Percentiles rank a stretch among this genome's conserved stretches.
phyloP scores from a whole-genome alignment of 2,329 filamentous ascomycete species.

The Trichoderma endophyticum region DNA sequence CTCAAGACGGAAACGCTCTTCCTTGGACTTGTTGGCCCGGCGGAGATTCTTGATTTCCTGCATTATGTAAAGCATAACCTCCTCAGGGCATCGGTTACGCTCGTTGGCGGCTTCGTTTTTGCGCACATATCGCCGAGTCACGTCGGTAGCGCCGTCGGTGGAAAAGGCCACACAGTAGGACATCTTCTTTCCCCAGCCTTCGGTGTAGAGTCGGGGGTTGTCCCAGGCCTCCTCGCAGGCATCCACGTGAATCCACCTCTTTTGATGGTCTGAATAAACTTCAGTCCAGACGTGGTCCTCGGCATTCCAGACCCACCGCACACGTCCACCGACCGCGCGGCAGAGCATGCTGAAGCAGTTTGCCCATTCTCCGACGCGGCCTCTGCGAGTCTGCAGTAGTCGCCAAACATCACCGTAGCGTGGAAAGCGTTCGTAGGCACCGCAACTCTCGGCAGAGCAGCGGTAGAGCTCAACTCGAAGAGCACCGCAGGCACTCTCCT shows the following conservation, averaged over 20 bases:
- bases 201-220: conserved; percentile 84
- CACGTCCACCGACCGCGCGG: conserved; percentile 82
- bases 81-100: conserved; percentile 78
- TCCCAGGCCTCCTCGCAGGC: conserved; percentile 95
- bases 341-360: conserved; percentile 99
- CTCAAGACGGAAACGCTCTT: conserved; percentile 75
- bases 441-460: conserved; percentile 74
- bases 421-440: conserved; percentile 82
- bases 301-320: conserved; percentile 97
- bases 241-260: conserved; percentile 95
- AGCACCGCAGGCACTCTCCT: conserved; percentile 86
- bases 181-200: conserved; percentile 95
- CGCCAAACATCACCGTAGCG: conserved; percentile 95
- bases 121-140: conserved; percentile 66
- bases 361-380: conserved; percentile 91
- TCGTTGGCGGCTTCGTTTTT: conserved; percentile 70
- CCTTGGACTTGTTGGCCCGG: conserved; percentile 79
- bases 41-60: conserved; percentile 86
- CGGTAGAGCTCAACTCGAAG: conserved; percentile 85
- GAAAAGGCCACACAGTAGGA: conserved; percentile 97
- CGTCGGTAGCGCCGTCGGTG: conserved; percentile 72
- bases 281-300: conserved; percentile 99
- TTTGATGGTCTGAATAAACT: conserved; percentile 89
- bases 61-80: conserved; percentile 86
- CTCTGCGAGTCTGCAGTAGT: conserved; percentile 78